Evolutionary conservation across 257 asterid genomes (phyloP).

Genomic region (Nicotiana tomentosiformis): DNA sequence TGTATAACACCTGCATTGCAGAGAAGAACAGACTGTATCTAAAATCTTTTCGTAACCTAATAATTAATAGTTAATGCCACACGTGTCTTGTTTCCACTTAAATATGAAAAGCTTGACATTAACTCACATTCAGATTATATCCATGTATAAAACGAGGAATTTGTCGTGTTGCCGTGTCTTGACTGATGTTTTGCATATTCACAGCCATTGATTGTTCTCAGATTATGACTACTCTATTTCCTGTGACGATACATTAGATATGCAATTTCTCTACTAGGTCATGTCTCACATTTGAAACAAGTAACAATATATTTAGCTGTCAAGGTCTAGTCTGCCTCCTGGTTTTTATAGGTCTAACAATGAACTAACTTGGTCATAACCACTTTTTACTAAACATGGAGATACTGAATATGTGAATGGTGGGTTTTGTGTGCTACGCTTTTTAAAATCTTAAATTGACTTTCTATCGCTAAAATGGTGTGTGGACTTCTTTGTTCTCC

Average conservation of each 20-base stretch:
- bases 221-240: neutral
- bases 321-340: neutral
- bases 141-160: neutral
- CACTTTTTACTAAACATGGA: neutral
- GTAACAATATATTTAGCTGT: neutral
- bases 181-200: neutral
- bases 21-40: too few species aligned
- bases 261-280: neutral
- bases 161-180: neutral
- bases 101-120: neutral
- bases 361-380: neutral
- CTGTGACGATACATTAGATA: neutral
- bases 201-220: neutral
- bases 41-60: neutral
- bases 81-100: neutral
- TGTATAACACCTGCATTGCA: too few species aligned
- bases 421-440: neutral
- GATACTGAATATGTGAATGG: neutral
- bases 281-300: neutral
- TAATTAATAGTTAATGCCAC: neutral
- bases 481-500: neutral
- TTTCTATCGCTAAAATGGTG: neutral
- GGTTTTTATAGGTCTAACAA: neutral
- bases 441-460: neutral
- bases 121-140: neutral